Evolutionary conservation across 2,329 filamentous ascomycete species (phyloP).

Genomic region (Aphanoascus verrucosus): DNA sequence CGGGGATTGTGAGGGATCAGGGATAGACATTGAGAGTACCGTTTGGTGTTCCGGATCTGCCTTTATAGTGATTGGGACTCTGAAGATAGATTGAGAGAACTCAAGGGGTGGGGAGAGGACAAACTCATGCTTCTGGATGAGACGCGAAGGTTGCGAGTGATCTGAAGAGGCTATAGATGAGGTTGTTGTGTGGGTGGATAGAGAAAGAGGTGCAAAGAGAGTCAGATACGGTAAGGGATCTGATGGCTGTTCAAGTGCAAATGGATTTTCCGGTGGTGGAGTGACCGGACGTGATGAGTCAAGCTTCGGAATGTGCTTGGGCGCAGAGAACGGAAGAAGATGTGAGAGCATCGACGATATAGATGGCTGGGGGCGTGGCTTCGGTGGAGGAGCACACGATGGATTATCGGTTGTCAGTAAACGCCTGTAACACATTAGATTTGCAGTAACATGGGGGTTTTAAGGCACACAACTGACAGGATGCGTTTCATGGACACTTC

Average conservation of each 20-base stretch:
- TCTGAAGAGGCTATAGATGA: conserved; percentile 9
- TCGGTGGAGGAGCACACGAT: conserved; percentile 19
- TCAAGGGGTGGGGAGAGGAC: conserved; percentile 28
- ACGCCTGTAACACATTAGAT: conserved; percentile 21
- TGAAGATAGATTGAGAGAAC: conserved; percentile 28
- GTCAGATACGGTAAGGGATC: conserved; percentile 60
- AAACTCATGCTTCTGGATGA: conserved; percentile 29
- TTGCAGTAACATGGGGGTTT: background rate
- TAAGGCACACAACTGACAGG: conserved; percentile 23
- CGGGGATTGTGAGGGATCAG: conserved; percentile 14
- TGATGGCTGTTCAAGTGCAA: conserved; percentile 42
- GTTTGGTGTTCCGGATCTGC: conserved; percentile 28
- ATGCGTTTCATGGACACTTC: conserved; percentile 28
- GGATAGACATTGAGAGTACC: conserved; percentile 26
- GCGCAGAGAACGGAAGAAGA: conserved; percentile 33
- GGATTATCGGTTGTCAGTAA: conserved; percentile 25
- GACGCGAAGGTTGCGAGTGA: conserved; percentile 13
- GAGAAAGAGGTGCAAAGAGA: conserved; percentile 57
- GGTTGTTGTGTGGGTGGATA: conserved; percentile 29
- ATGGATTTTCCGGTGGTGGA: conserved; percentile 52
- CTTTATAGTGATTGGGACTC: conserved; percentile 27
- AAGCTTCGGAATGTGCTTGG: conserved; percentile 13
- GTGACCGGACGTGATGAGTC: conserved; percentile 16
- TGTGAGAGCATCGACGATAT: conserved; percentile 31
- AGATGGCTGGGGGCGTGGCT: conserved; percentile 19